Evolutionary conservation across 2,329 filamentous ascomycete genomes (phyloP).

Genomic region (Colletotrichum noveboracense): DNA sequence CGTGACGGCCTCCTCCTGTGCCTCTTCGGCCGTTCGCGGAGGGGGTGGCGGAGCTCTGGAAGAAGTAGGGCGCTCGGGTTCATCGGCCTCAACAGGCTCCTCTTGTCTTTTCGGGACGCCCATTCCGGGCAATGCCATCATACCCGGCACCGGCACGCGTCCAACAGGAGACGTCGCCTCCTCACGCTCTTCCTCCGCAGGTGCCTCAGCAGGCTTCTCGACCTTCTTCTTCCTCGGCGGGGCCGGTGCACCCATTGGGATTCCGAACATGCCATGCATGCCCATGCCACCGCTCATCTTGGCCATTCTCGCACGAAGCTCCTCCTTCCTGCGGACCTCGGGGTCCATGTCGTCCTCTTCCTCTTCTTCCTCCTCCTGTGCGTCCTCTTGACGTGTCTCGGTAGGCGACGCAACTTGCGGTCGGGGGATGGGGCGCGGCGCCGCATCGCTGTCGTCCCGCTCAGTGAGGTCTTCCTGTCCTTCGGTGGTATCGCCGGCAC

Average conservation of each 20-base stretch:
- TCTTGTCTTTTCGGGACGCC: constrained; percentile 58
- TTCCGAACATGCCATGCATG: constrained; percentile 92
- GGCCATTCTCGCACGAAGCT: constrained; percentile 93
- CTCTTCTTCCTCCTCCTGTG: constrained; percentile 63
- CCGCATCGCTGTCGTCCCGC: constrained; percentile 77
- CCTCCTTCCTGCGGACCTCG: constrained; percentile 83
- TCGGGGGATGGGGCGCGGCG: constrained; percentile 39
- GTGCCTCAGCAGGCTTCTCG: constrained; percentile 41
- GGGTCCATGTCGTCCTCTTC: constrained; percentile 87
- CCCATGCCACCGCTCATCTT: constrained; percentile 99
- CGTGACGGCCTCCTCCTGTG: constrained; percentile 31
- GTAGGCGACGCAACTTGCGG: constrained; percentile 42
- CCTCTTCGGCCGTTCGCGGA: constrained; percentile 57
- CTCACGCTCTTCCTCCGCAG: constrained; percentile 42
- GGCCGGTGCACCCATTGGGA: constrained; percentile 61
- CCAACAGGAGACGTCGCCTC: constrained; percentile 48
- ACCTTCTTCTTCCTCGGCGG: constrained; percentile 63
- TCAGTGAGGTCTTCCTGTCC: constrained; percentile 67
- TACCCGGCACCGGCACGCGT: constrained; percentile 57
- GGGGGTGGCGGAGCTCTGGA: constrained; percentile 42
- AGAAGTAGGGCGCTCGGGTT: constrained; percentile 46
- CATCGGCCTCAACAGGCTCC: constrained; percentile 51
- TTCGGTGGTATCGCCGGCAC: constrained; percentile 68
- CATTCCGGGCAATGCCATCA: constrained; percentile 77
- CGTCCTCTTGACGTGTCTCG: constrained; percentile 36